A percentile compares a stretch with the other conserved stretches of the same genome.
Conservation (phyloP, 371 early-diverging fungal species). For the Dentiscutata heterogama region DNA sequence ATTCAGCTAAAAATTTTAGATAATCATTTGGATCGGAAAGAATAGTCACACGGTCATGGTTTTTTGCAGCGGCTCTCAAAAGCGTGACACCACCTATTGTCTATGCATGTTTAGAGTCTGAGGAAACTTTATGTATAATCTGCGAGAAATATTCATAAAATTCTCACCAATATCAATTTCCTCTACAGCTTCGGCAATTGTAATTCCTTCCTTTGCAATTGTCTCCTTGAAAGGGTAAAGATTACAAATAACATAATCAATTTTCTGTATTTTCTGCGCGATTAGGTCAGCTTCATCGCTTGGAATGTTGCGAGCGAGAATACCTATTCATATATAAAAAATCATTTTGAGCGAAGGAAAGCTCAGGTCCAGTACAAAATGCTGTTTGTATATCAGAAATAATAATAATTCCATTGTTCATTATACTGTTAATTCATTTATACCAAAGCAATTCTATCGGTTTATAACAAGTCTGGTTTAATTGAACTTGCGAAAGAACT, state of each 20-base stretch:
- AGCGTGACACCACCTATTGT: constrained; percentile 92
- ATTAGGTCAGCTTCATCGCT: constrained; percentile 92
- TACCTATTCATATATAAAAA: too few relatives aligned
- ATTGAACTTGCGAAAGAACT: too few relatives aligned
- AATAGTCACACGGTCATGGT: constrained; percentile 96
- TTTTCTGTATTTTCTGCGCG: too few relatives aligned
- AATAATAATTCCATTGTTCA: too few relatives aligned
- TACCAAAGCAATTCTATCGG: constrained; percentile 94
- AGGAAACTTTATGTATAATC: neutral
- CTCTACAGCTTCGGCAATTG: constrained; percentile 95
- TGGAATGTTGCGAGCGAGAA: constrained; percentile 91
- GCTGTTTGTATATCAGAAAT: too few relatives aligned
- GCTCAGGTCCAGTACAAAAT: too few relatives aligned
- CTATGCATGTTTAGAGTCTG: neutral
- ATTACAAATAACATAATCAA: constrained; percentile 97
- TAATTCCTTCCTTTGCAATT: constrained; percentile 90
- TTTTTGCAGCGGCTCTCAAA: constrained; percentile 98
- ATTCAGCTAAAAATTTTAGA: constrained; percentile 76
- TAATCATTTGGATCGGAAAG: too few relatives aligned
- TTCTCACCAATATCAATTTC: constrained; percentile 94
- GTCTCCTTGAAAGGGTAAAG: too few relatives aligned
- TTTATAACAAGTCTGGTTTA: constrained; percentile 98
- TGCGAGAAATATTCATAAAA: neutral
- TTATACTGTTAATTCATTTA: too few relatives aligned
- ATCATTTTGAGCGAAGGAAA: too few relatives aligned